Evolutionary conservation across 441 rosid genomes (phyloP).

Genomic region (Lepidium campestre): DNA sequence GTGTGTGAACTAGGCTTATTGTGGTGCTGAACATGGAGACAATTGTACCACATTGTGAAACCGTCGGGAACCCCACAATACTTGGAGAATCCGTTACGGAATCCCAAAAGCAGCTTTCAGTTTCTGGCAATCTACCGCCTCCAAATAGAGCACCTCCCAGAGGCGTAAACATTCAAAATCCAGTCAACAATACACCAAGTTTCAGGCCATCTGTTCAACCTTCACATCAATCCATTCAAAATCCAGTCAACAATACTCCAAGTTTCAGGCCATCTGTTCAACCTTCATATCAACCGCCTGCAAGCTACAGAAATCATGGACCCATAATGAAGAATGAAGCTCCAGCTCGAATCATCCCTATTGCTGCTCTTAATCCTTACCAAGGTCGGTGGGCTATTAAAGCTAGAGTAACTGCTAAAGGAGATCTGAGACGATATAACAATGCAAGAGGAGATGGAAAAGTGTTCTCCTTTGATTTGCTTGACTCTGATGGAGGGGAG

Average conservation of each 20-base stretch:
- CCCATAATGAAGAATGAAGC: slow-evolving; percentile 83
- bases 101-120: slow-evolving; percentile 38
- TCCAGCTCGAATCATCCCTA: slow-evolving; percentile 68
- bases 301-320: slow-evolving; percentile 65
- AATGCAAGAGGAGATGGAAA: slow-evolving; percentile 90
- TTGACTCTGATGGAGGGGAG: slow-evolving; percentile 85
- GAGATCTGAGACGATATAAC: slow-evolving; percentile 73
- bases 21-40: slow-evolving; percentile 81
- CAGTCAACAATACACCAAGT: slow-evolving; percentile 33
- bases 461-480: slow-evolving; percentile 81
- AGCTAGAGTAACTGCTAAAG: slow-evolving; percentile 85
- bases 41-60: slow-evolving; percentile 58
- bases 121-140: slow-evolving; percentile 25
- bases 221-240: slow-evolving; percentile 53
- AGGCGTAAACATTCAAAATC: slow-evolving; percentile 26
- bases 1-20: slow-evolving; percentile 51
- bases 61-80: slow-evolving; percentile 67
- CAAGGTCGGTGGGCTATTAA: slow-evolving; percentile 93
- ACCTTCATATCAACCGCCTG: slow-evolving; percentile 74
- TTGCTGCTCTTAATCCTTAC: slow-evolving; percentile 82
- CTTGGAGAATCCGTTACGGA: slow-evolving; percentile 36
- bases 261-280: slow-evolving; percentile 58
- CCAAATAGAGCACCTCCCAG: slow-evolving; percentile 24
- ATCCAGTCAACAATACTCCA: slow-evolving; percentile 33
- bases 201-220: slow-evolving; percentile 66